These are phyloP conservation scores for Sanghuangporus baumii DNA, from an alignment of 1,284 basidiomycete species.

Conservation along the genomic window DNA sequence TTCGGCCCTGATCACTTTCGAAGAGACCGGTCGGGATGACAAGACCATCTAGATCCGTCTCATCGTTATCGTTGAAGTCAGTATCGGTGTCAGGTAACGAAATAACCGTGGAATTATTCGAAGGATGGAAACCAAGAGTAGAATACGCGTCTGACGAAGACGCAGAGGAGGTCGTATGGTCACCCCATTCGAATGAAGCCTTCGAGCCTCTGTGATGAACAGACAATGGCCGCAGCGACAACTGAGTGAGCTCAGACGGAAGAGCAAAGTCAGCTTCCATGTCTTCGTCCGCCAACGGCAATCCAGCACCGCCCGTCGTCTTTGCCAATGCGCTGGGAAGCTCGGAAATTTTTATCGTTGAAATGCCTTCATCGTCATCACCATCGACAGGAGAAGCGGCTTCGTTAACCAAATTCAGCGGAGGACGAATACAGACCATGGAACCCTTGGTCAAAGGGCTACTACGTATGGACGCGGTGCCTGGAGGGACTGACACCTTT, in stretches of 20 bases:
- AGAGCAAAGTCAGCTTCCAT: conserved; percentile 73
- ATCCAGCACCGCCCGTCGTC: conserved; percentile 26
- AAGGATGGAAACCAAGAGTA: conserved; percentile 66
- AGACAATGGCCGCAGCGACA: conserved; percentile 69
- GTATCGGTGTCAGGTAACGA: conserved; percentile 68
- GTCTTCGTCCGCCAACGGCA: conserved; percentile 47
- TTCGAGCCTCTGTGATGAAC: conserved; percentile 70
- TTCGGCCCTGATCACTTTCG: conserved; percentile 59
- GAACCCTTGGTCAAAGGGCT: conserved; percentile 38
- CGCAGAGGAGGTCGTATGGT: conserved; percentile 67
- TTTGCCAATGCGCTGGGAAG: conserved; percentile 35
- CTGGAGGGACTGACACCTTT: conserved; percentile 27
- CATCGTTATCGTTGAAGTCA: conserved; percentile 57
- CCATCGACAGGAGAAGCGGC: conserved; percentile 38
- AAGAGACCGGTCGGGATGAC: conserved; percentile 70
- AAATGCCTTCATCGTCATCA: conserved; percentile 71
- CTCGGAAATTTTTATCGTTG: conserved; percentile 67
- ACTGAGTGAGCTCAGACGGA: conserved; percentile 67
- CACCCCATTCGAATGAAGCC: conserved; percentile 76
- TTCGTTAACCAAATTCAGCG: conserved; percentile 34
- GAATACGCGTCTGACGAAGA: conserved; percentile 80
- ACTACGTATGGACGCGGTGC: conserved; percentile 28
- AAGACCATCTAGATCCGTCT: conserved; percentile 71
- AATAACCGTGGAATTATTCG: conserved; percentile 59
- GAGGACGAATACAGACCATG: conserved; percentile 64